phyloP scores from a whole-genome alignment of 345 rosid genomes.

The Rhodomyrtus tomentosa region DNA sequence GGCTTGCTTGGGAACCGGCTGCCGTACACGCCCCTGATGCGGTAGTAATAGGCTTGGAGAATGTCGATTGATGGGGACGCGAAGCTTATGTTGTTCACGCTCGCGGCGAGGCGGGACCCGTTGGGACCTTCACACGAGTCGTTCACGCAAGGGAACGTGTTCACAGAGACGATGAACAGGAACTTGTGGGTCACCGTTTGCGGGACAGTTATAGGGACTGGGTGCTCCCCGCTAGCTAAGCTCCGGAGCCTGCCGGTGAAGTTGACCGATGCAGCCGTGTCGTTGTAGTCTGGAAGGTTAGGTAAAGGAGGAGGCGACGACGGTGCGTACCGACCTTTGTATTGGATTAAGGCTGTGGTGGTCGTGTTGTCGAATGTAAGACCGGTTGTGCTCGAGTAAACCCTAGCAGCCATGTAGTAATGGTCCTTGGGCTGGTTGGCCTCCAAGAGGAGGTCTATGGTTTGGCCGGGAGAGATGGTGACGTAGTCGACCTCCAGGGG shows the following conservation, averaged over 20 bases:
- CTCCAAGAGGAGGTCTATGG: slow-evolving; percentile 33
- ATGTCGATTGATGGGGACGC: not conserved
- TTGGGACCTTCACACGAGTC: slow-evolving; percentile 1
- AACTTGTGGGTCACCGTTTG: slow-evolving; percentile 12
- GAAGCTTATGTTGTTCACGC: slow-evolving; percentile 7
- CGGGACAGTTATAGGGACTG: slow-evolving; percentile 20
- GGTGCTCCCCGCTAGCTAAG: slow-evolving; percentile 6
- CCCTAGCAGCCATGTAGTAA: slow-evolving; percentile 50
- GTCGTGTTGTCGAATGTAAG: slow-evolving; percentile 18
- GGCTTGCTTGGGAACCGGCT: slow-evolving; percentile 5
- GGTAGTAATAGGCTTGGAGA: slow-evolving; percentile 6
- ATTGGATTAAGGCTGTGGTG: slow-evolving; percentile 27
- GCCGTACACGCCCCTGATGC: not conserved
- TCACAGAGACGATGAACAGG: slow-evolving; percentile 23
- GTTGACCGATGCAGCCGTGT: slow-evolving; percentile 12
- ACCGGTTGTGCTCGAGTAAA: slow-evolving; percentile 8
- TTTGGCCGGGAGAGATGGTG: slow-evolving; percentile 46
- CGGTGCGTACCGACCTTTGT: slow-evolving; percentile 7
- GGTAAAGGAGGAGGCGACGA: slow-evolving; percentile 17
- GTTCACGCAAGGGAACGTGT: slow-evolving; percentile 11
- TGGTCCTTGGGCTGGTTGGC: slow-evolving; percentile 22
- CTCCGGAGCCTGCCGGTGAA: slow-evolving; percentile 15
- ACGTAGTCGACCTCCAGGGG: slow-evolving; percentile 21
- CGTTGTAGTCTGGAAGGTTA: slow-evolving; percentile 24
- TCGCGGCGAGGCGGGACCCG: not conserved